Evolutionary conservation across 2,329 filamentous ascomycete genomes (phyloP).

Genomic region (Cyphellophora attinorum): DNA sequence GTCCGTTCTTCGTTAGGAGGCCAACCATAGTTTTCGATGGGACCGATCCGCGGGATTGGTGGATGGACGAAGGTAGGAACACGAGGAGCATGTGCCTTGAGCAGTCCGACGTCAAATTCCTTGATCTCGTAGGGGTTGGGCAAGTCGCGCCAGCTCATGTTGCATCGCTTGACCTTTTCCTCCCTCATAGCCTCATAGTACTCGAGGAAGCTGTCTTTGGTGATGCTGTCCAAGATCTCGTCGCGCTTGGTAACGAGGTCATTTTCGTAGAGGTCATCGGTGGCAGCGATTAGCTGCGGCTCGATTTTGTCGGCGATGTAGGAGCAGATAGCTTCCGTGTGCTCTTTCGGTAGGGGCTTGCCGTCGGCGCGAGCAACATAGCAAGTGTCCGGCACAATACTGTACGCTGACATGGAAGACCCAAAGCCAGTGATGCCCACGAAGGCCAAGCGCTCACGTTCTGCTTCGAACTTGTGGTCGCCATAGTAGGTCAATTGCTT

Average conservation of each 20-base stretch:
- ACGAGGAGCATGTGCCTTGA: no score
- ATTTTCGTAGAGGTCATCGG: not conserved
- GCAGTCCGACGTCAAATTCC: not conserved
- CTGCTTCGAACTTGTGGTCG: not conserved
- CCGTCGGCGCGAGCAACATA: conserved; percentile 1
- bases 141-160: not conserved
- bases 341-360: conserved; percentile 2
- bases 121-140: conserved; percentile 1
- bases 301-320: conserved; percentile 6
- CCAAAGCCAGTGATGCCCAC: not conserved
- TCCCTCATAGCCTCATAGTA: conserved; percentile 2
- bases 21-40: no score
- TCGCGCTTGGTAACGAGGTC: conserved; percentile 3
- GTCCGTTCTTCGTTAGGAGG: no score
- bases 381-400: no score
- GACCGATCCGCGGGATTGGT: no score
- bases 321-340: conserved; percentile 3
- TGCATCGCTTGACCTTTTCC: not conserved
- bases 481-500: not conserved
- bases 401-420: not conserved
- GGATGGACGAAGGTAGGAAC: no score
- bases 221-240: conserved; percentile 4
- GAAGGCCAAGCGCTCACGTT: no score
- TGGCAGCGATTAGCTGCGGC: conserved; percentile 1
- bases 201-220: conserved; percentile 3